Percentiles rank a stretch among this genome's conserved stretches.
phyloP scores from a whole-genome alignment of 352 stramenopile genomes.

The Globisporangium sylvaticum region DNA sequence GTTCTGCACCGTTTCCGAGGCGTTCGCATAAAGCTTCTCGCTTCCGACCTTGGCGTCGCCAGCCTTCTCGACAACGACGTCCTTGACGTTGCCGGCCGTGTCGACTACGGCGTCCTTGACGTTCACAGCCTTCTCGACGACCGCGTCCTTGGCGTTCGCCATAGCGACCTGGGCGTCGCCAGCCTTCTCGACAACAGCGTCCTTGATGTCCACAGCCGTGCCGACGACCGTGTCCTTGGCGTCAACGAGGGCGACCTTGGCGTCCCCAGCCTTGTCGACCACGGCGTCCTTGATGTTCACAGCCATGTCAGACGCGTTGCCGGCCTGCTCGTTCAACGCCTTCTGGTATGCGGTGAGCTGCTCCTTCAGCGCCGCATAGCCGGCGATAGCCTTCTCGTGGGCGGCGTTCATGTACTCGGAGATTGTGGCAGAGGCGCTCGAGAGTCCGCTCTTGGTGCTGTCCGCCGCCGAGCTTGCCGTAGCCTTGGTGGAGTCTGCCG shows the following conservation, averaged over 20 bases:
- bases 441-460: slow-evolving; percentile 25
- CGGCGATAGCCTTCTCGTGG: slow-evolving; percentile 29
- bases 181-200: slow-evolving; percentile 4
- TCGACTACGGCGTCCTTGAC: background rate
- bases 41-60: background rate
- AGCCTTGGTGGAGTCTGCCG: too few species aligned
- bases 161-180: background rate
- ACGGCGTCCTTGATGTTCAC: background rate
- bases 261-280: slow-evolving; percentile 2
- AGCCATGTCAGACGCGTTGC: background rate
- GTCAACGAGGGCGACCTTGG: background rate
- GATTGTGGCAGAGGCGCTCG: slow-evolving; percentile 14
- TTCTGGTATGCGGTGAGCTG: slow-evolving; percentile 24
- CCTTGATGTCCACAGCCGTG: slow-evolving; percentile 18
- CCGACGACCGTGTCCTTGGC: slow-evolving; percentile 15
- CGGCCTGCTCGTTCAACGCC: slow-evolving; percentile 19
- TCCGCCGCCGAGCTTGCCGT: slow-evolving; percentile 5
- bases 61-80: background rate
- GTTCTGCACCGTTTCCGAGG: background rate
- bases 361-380: slow-evolving; percentile 37
- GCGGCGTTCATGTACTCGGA: slow-evolving; percentile 22
- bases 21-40: background rate
- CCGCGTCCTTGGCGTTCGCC: background rate
- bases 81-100: background rate
- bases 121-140: background rate